A percentile compares a stretch with the other conserved stretches of the same genome.
These are phyloP conservation scores for Neonectria hederae DNA, from an alignment of 2,329 filamentous ascomycete species.

Conservation along the genomic window DNA sequence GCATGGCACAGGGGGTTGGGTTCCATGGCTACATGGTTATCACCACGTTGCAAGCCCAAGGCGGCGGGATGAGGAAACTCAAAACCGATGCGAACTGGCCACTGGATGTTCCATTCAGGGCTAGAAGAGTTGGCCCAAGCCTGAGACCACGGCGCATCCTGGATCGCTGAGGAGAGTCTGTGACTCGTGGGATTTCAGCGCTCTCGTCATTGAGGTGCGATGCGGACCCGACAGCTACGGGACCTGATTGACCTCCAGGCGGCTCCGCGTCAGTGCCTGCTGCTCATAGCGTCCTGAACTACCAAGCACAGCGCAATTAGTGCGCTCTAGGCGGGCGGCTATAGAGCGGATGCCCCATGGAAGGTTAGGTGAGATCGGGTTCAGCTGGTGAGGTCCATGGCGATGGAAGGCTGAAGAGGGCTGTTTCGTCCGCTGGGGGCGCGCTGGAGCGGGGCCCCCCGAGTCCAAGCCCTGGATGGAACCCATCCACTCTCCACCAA, in stretches of 20 bases:
- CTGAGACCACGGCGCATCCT: not conserved
- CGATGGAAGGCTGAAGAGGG: constrained; percentile 3
- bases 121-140: constrained; percentile 7
- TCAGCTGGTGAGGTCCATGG: not conserved
- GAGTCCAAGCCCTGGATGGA: not conserved
- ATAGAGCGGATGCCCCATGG: not conserved
- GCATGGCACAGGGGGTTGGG: not conserved
- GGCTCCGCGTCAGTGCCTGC: not conserved
- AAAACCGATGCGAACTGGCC: constrained; percentile 9
- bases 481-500: not conserved
- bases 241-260: not conserved
- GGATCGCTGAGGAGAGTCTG: not conserved
- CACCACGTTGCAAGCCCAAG: not conserved
- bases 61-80: constrained; percentile 12
- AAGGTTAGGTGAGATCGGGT: not conserved
- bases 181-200: constrained; percentile 1
- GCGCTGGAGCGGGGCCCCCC: constrained; percentile 17
- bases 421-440: constrained; percentile 18
- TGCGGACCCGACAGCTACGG: not conserved
- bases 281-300: not conserved
- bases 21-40: not conserved
- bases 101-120: not conserved
- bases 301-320: not conserved
- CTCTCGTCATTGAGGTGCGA: not conserved
- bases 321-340: not conserved